Conservation (phyloP, 306 rosid genomes). For the Datisca glomerata region DNA sequence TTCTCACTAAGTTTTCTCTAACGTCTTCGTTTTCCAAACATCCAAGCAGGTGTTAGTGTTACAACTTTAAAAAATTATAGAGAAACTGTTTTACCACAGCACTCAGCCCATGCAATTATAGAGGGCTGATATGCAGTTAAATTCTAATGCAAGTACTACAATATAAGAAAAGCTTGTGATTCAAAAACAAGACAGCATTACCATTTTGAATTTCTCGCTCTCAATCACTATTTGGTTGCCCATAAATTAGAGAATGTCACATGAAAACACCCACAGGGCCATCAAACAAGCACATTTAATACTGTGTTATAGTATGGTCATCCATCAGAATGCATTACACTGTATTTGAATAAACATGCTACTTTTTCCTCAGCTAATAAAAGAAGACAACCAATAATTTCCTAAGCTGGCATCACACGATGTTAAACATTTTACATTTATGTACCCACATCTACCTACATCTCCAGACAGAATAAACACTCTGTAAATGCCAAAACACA, state of each 20-base stretch:
- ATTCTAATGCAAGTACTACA: too few relatives aligned
- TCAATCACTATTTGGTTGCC: background rate
- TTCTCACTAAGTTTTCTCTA: background rate
- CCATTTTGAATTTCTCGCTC: background rate
- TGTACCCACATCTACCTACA: background rate
- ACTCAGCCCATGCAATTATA: too few relatives aligned
- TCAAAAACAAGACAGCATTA: too few relatives aligned
- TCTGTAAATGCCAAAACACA: background rate
- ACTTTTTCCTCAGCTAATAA: background rate
- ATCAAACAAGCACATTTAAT: constrained; percentile 1
- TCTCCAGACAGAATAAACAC: background rate
- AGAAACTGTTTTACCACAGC: background rate
- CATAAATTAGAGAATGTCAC: background rate
- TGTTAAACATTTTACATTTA: background rate
- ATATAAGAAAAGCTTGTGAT: too few relatives aligned
- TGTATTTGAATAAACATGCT: background rate
- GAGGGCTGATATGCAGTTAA: too few relatives aligned
- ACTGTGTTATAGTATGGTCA: background rate
- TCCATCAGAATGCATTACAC: constrained; percentile 3
- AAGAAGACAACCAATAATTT: too few relatives aligned
- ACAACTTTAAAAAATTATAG: background rate
- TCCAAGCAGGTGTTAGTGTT: background rate
- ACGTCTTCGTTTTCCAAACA: background rate
- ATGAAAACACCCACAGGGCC: background rate
- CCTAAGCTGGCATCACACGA: too few relatives aligned